Evolutionary conservation across 2,329 filamentous ascomycete genomes (phyloP).

Genomic region (Cladophialophora carrionii): DNA sequence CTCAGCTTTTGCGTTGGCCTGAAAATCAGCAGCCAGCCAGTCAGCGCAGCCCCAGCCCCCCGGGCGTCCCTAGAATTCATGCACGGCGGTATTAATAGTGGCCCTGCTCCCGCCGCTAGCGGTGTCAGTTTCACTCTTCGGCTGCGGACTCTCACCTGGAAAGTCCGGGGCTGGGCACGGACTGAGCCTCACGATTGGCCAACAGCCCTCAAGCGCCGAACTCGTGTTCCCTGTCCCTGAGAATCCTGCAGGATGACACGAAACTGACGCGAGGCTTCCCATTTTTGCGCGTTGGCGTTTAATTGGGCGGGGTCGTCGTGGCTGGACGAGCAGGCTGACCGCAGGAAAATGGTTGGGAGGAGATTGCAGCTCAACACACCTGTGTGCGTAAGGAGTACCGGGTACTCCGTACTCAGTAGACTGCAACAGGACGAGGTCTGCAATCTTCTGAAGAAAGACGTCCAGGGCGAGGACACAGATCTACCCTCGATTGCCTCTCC

Average conservation of each 20-base stretch:
- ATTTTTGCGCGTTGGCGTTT: conserved; percentile 12
- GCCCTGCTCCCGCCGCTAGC: conserved; percentile 33
- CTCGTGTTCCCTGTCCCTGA: conserved; percentile 17
- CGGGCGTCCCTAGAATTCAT: conserved; percentile 6
- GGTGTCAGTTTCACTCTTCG: conserved; percentile 11
- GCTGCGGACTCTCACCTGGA: conserved; percentile 18
- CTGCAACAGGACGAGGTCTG: not conserved
- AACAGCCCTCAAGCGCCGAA: conserved; percentile 4
- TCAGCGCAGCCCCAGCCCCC: conserved; percentile 2
- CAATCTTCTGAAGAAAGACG: not conserved
- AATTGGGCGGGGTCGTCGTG: conserved; percentile 9
- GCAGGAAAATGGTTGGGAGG: conserved; percentile 9
- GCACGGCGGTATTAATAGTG: conserved; percentile 34
- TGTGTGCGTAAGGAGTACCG: not conserved
- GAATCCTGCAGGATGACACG: conserved; percentile 20
- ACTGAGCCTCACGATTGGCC: conserved; percentile 1
- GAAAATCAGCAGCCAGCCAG: conserved; percentile 14
- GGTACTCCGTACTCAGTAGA: not conserved
- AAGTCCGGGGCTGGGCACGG: conserved; percentile 24
- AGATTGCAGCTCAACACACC: conserved; percentile 1
- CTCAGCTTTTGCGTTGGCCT: conserved; percentile 12
- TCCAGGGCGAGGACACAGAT: not conserved
- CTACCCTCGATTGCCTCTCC: conserved; percentile 26
- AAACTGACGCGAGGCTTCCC: conserved; percentile 26
- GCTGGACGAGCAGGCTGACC: not conserved